Evolutionary conservation across 1,139 yeast species (phyloP), one percentile per base, ranked within the genome.

Genomic region (Taiozyma onychis): DNA sequence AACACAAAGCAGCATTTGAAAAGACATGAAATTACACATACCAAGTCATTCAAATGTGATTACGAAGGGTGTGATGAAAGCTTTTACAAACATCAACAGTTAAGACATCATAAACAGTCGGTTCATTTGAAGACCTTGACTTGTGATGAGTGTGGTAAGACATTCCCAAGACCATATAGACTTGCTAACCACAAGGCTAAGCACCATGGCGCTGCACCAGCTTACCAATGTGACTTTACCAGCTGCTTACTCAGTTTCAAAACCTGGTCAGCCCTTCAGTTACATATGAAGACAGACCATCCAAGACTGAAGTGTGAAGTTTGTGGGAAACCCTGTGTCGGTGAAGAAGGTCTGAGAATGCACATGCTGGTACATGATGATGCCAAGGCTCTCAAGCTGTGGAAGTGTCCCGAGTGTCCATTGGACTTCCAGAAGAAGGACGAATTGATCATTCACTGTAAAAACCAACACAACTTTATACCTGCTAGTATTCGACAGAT

Each of bases 1-100:
- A 85, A 85, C 54, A 79, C 96, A 0, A 68, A 69, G 46, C 99
- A 93, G 68, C 98, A 91, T 64, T 71, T 90, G 55, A 80, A 78
- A 57, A 75, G 97, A 51, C 99, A 93, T 65, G 91, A 74, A 56
- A 73, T 78, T 27, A 84, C 95, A 13, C 97, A 90, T 66, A 79
- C 82, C 6, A 83, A 83, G 57, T 80, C 91, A 0, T 85, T 83
- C 62, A 60, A 64, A 48, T 90, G 97, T 64, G 69, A 77, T 2
- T 73, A 76, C 57, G 81, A 76, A 37, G 78, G 72, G 5, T 93
- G 99, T 64, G 57, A 60, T 0, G 88, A 82, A 59, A 69, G 83
- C 0, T 91, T 89, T 61, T 80, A 83, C 62, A 87, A 88, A 57
- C 91, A 87, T 65, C 89, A 87, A 53, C 85, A 90, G 39, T 73